Evolutionary conservation across 1,284 basidiomycete species (phyloP).

Genomic region (Austropuccinia psidii): DNA sequence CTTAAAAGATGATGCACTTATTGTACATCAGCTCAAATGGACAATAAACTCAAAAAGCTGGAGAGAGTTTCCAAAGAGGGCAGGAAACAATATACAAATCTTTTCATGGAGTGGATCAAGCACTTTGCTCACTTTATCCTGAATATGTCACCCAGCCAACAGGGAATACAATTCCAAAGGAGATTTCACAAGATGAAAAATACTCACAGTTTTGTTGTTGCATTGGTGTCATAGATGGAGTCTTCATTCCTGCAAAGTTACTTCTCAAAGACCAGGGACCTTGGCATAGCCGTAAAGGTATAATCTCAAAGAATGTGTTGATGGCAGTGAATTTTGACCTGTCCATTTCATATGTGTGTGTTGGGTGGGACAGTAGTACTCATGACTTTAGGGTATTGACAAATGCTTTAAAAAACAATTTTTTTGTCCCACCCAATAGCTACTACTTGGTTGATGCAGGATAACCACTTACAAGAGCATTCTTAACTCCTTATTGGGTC

Average conservation of each 20-base stretch:
- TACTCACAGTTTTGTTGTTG: constrained; percentile 45
- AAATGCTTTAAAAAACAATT: constrained; percentile 43
- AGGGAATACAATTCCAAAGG: background rate
- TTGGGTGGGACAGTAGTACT: constrained; percentile 49
- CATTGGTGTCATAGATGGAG: constrained; percentile 46
- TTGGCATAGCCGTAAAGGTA: constrained; percentile 45
- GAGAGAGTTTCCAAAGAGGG: background rate
- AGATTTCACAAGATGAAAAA: background rate
- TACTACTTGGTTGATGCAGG: constrained; percentile 1
- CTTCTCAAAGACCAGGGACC: constrained; percentile 36
- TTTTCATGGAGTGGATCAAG: background rate
- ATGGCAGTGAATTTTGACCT: constrained; percentile 45
- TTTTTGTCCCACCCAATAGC: constrained; percentile 38
- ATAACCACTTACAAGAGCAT: background rate
- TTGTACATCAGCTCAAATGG: background rate
- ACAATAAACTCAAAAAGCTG: background rate
- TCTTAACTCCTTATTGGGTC: constrained; percentile 47
- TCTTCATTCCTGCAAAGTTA: constrained; percentile 42
- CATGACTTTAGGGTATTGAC: constrained; percentile 45
- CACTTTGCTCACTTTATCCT: background rate
- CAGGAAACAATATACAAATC: background rate
- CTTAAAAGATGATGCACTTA: too few species aligned
- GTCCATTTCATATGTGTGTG: constrained; percentile 46
- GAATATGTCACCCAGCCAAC: background rate
- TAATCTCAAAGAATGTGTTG: constrained; percentile 45